Base-by-base conservation (phyloP, 805 yeast species). In the Grigorovia humatica region DNA sequence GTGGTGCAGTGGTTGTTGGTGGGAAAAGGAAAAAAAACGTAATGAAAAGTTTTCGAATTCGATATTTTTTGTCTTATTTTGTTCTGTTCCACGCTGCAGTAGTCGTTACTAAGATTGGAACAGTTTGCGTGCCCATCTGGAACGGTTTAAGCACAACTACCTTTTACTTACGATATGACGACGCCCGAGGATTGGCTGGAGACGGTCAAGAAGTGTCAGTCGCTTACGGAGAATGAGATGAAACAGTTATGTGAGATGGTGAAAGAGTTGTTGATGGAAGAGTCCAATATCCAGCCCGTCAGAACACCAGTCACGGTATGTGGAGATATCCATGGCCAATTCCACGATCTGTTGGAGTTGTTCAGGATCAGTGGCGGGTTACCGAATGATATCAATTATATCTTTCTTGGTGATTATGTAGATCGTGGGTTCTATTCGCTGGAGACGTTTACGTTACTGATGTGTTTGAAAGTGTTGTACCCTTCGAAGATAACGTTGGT, bases 131-230 rank as follows among this genome's bases (percentile, higher is more conserved):
- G n/a, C n/a, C n/a, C n/a, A n/a, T n/a, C n/a, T n/a, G n/a, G n/a
- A n/a, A n/a, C n/a, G n/a, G n/a, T n/a, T n/a, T n/a, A n/a, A n/a
- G n/a, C n/a, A n/a, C n/a, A n/a, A n/a, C n/a, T n/a, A n/a, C n/a
- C 7, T 9, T 8, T 9, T 30, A 7, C 32, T 8, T 9, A 38
- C 42, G n/a, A 12, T 12, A 50, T 50, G 52, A 41, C 40, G 23
- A 96, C 96, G 45, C 98, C 98, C 23, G 96, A 93, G 62, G 87
- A 82, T 63, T 93, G 99, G 99, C 78, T 91, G 56, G 98, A 91
- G 68, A 90, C 86, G 59, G 86, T 91, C 63, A 85, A 84, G 65
- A 85, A 88, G 64, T 93, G 98, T 72, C 83, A 85, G 61, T 83
- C 95, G 19, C 73, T 91, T 51, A 83, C 88, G 1, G 99, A 91